These are phyloP conservation scores for Picea glauca DNA, from an alignment of 75 land plant species.

Conservation along the genomic window DNA sequence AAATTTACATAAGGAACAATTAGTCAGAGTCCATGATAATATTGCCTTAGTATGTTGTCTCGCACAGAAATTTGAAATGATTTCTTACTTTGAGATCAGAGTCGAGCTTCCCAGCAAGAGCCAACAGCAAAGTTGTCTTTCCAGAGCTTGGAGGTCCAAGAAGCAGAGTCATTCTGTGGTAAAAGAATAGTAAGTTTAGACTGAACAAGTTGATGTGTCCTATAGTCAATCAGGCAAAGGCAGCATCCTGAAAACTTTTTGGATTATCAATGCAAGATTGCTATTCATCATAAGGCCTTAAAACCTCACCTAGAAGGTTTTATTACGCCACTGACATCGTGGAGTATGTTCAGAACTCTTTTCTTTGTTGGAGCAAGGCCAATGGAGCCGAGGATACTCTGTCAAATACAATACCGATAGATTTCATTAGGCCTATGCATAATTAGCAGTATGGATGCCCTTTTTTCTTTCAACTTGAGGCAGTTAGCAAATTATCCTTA, in stretches of 20 bases:
- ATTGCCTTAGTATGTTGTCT: not conserved
- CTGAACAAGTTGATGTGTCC: not conserved
- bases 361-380: constrained; percentile 26
- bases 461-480: not conserved
- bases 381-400: constrained; percentile 27
- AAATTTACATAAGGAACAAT: not conserved
- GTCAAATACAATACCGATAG: not conserved
- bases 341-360: constrained; percentile 39
- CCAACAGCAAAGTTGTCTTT: constrained; percentile 17
- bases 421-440: not conserved
- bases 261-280: not conserved
- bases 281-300: not conserved
- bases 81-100: constrained; percentile 8
- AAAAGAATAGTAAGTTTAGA: not conserved
- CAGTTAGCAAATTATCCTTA: not conserved
- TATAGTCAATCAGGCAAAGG: not conserved
- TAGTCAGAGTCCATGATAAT: too few species aligned
- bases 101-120: constrained; percentile 18
- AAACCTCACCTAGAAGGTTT: constrained; percentile 40
- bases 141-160: constrained; percentile 19
- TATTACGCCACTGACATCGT: constrained; percentile 51
- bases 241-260: not conserved
- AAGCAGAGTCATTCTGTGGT: constrained; percentile 21
- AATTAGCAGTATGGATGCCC: not conserved
- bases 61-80: not conserved